These are phyloP conservation scores for Talaromyces ruber DNA, from an alignment of 495 filamentous ascomycete species.

Conservation along the genomic window DNA sequence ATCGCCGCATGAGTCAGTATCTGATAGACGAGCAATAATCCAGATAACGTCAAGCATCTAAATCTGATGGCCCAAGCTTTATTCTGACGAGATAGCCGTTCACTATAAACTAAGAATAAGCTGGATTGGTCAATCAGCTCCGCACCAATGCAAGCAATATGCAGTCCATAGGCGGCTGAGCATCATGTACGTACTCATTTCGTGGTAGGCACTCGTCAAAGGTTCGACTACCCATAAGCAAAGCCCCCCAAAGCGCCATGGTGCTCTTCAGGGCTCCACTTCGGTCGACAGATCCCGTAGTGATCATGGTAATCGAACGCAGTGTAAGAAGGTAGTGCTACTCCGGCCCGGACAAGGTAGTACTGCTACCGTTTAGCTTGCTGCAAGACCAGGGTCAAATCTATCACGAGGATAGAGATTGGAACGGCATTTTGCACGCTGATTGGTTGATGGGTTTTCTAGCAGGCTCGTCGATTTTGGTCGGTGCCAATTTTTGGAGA, in stretches of 20 bases:
- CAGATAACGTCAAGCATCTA: background rate
- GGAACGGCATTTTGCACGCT: background rate
- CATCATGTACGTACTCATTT: background rate
- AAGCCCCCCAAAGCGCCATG: background rate
- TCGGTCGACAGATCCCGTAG: background rate
- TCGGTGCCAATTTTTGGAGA: background rate
- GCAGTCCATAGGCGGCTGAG: background rate
- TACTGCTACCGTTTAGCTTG: slow-evolving; percentile 2
- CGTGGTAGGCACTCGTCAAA: background rate
- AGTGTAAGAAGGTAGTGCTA: background rate
- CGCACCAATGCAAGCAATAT: background rate
- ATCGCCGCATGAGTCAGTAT: background rate
- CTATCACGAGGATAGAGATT: slow-evolving; percentile 3
- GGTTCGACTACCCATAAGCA: background rate
- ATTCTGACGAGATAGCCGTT: background rate
- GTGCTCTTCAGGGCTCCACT: background rate
- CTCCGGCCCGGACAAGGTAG: background rate
- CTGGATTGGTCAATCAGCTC: background rate
- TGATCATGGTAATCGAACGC: background rate
- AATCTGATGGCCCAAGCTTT: background rate
- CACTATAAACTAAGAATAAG: background rate
- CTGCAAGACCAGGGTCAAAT: background rate
- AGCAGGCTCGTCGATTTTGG: background rate
- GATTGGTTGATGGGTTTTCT: background rate
- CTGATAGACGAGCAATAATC: background rate